phyloP scores from a whole-genome alignment of 306 rosid genomes.

The Vicia villosa region DNA sequence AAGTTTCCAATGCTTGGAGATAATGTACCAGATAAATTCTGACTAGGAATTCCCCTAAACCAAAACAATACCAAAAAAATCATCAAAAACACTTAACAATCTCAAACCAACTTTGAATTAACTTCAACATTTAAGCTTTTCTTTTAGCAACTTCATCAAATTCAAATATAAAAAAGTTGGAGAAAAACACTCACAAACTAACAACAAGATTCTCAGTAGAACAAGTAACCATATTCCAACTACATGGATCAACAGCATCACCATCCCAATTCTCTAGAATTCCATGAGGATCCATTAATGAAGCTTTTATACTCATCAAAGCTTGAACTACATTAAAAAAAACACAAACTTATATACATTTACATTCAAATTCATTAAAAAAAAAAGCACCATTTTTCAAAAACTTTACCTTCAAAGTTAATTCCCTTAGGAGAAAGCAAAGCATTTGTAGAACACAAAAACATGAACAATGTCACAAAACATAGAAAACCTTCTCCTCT shows the following conservation, averaged over 20 bases:
- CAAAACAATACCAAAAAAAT: conserved; percentile 38
- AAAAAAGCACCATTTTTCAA: neutral
- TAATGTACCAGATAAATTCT: conserved; percentile 79
- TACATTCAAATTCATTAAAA: neutral
- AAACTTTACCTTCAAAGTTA: conserved; percentile 81
- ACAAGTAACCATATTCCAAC: conserved; percentile 99
- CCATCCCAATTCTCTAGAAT: conserved; percentile 91
- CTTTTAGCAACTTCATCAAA: conserved; percentile 32
- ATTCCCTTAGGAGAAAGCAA: conserved; percentile 91
- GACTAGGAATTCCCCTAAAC: conserved; percentile 93
- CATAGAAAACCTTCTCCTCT: conserved; percentile 51
- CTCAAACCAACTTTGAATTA: neutral
- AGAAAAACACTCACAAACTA: conserved; percentile 68
- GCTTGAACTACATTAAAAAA: conserved; percentile 74
- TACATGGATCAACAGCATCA: conserved; percentile 96
- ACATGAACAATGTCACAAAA: conserved; percentile 51
- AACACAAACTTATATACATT: conserved; percentile 11
- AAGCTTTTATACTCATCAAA: conserved; percentile 71
- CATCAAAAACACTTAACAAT: conserved; percentile 12
- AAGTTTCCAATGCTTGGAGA: conserved; percentile 92
- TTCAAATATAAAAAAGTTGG: conserved; percentile 40
- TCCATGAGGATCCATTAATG: conserved; percentile 86
- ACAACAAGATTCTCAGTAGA: conserved; percentile 74
- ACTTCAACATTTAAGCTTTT: neutral
- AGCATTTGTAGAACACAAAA: conserved; percentile 60